Conservation (phyloP, 2,329 filamentous ascomycete genomes). For the Aurifilum marmelostoma region DNA sequence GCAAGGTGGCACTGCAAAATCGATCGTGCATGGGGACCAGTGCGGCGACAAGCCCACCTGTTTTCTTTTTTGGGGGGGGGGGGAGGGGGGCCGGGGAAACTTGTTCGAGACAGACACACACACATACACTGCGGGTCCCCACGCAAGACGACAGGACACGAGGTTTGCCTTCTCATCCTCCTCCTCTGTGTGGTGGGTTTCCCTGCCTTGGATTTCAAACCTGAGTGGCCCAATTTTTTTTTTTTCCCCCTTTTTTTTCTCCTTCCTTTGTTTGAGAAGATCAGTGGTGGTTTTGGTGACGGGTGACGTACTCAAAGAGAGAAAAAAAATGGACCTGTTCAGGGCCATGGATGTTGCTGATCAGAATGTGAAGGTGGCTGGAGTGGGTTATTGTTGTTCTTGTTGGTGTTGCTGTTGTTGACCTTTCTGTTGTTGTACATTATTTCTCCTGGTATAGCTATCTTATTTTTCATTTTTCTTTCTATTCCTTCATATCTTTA, state of each 20-base stretch:
- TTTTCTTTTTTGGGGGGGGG: too few species aligned
- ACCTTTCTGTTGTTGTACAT: not conserved
- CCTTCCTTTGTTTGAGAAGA: not conserved
- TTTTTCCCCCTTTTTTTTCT: too few species aligned
- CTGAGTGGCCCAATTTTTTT: not conserved
- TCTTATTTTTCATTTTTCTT: not conserved
- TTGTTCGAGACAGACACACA: slow-evolving; percentile 8
- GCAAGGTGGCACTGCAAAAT: slow-evolving; percentile 11
- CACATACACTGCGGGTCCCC: slow-evolving; percentile 12
- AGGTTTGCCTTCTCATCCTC: not conserved
- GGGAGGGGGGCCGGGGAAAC: slow-evolving; percentile 2
- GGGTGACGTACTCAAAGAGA: slow-evolving; percentile 17
- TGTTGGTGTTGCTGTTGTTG: not conserved
- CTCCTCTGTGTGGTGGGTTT: not conserved
- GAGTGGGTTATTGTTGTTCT: not conserved
- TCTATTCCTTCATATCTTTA: not conserved
- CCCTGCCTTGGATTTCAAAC: not conserved
- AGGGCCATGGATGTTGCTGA: slow-evolving; percentile 14
- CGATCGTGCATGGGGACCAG: not conserved
- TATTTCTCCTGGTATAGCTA: not conserved
- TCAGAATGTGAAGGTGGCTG: not conserved
- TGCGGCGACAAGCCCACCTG: too few species aligned
- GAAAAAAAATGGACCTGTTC: slow-evolving; percentile 27
- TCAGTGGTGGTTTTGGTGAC: not conserved
- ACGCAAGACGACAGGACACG: slow-evolving; percentile 1